Conservation (phyloP, 345 rosid genomes). For the Stellera chamaejasme region DNA sequence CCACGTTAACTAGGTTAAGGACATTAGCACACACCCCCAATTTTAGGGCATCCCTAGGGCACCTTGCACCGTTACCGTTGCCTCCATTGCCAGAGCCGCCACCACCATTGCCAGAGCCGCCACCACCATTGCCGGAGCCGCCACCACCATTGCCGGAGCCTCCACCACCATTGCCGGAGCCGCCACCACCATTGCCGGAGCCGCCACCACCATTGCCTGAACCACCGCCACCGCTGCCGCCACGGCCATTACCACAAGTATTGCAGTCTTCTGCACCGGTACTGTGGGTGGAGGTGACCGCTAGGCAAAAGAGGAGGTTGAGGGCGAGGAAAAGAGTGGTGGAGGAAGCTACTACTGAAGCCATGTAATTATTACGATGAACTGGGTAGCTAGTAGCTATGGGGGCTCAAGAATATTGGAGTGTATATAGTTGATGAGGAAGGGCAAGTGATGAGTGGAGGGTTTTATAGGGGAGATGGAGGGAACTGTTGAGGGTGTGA, state of each 20-base stretch:
- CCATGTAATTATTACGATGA: conserved; percentile 12
- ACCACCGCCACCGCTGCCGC: too few species aligned
- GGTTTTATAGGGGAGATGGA: conserved; percentile 15
- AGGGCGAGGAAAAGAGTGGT: conserved; percentile 40
- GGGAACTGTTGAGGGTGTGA: too few species aligned
- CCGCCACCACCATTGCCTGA: too few species aligned
- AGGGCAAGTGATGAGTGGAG: not conserved
- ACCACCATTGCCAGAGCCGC: conserved; percentile 10
- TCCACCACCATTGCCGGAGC: too few species aligned
- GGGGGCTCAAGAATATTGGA: too few species aligned
- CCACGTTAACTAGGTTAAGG: conserved; percentile 33
- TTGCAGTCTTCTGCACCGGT: too few species aligned
- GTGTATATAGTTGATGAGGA: not conserved
- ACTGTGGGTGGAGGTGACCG: conserved; percentile 33
- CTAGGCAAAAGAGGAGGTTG: conserved; percentile 48
- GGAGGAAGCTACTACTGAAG: conserved; percentile 28
- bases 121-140: too few species aligned
- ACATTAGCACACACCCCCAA: conserved; percentile 46
- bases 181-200: too few species aligned
- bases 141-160: too few species aligned
- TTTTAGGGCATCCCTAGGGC: conserved; percentile 58
- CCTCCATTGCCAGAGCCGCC: conserved; percentile 4
- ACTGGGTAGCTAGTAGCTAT: too few species aligned
- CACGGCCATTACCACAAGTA: too few species aligned
- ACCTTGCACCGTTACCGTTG: conserved; percentile 8